Evolutionary conservation across 2,329 filamentous ascomycete genomes (phyloP).

Genomic region (Dactylellina cionopaga): DNA sequence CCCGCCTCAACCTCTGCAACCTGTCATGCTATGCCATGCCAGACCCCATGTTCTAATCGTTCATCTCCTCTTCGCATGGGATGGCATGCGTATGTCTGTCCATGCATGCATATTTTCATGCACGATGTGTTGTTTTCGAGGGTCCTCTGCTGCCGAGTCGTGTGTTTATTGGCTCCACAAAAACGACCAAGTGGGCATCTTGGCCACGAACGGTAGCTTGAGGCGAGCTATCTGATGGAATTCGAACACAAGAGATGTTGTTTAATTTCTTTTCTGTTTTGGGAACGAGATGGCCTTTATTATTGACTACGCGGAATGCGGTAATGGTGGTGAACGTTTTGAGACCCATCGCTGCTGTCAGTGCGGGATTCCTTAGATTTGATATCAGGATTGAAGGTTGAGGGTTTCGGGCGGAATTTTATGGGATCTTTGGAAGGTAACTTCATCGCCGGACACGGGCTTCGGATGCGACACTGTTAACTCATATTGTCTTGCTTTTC

Average conservation of each 20-base stretch:
- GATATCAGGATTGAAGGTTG: background rate
- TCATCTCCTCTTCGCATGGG: conserved; percentile 9
- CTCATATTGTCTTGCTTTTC: too few species aligned
- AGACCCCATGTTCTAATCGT: background rate
- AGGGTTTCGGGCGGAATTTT: background rate
- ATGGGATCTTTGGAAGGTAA: conserved; percentile 18
- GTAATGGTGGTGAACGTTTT: too few species aligned
- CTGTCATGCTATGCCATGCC: conserved; percentile 17
- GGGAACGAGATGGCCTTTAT: conserved; percentile 19
- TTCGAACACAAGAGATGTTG: background rate
- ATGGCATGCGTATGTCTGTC: background rate
- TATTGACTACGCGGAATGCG: background rate
- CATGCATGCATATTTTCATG: conserved; percentile 48
- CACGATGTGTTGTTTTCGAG: conserved; percentile 52
- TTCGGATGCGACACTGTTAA: background rate
- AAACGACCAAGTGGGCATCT: background rate
- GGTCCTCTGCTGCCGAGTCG: conserved; percentile 20
- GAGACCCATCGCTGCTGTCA: too few species aligned
- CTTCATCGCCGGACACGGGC: conserved; percentile 11
- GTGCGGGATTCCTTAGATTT: too few species aligned
- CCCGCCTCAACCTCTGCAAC: conserved; percentile 19
- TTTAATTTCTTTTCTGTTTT: conserved; percentile 38
- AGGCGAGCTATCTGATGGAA: background rate
- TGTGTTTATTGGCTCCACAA: background rate
- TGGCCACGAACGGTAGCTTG: conserved; percentile 3